Conservation (phyloP, 2,329 filamentous ascomycete species). For the Epicoccum nigrum region DNA sequence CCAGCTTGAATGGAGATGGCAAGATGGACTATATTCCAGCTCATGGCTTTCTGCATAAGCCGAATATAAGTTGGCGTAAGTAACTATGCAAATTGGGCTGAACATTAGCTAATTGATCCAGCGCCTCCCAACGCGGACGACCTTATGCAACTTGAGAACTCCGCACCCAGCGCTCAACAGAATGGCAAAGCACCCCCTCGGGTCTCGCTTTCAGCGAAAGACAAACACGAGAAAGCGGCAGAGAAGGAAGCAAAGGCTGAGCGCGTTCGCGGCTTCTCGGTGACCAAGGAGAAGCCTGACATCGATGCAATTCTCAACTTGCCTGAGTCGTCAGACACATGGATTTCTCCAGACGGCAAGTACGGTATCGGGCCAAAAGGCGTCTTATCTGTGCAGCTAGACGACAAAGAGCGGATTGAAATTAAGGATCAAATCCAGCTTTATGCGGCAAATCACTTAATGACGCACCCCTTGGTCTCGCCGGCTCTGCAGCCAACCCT, state of each 20-base stretch:
- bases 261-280: slow-evolving; percentile 44
- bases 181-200: slow-evolving; percentile 17
- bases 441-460: slow-evolving; percentile 80
- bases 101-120: slow-evolving; percentile 7
- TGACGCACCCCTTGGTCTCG: slow-evolving; percentile 88
- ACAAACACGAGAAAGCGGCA: slow-evolving; percentile 36
- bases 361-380: slow-evolving; percentile 44
- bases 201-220: slow-evolving; percentile 15
- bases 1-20: slow-evolving; percentile 76
- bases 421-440: slow-evolving; percentile 94
- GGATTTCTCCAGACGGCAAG: slow-evolving; percentile 44
- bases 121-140: slow-evolving; percentile 83
- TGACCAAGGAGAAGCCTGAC: slow-evolving; percentile 32
- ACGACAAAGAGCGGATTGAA: slow-evolving; percentile 62
- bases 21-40: slow-evolving; percentile 86
- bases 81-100: not conserved
- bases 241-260: slow-evolving; percentile 45
- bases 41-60: slow-evolving; percentile 87
- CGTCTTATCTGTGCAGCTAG: slow-evolving; percentile 69
- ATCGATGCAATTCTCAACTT: slow-evolving; percentile 12
- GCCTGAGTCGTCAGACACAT: slow-evolving; percentile 18
- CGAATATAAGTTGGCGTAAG: slow-evolving; percentile 80
- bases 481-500: slow-evolving; percentile 86
- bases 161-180: slow-evolving; percentile 5
- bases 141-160: slow-evolving; percentile 56